Conservation (phyloP, 148 eudicot genomes). For the Amaranthus hypochondriacus region DNA sequence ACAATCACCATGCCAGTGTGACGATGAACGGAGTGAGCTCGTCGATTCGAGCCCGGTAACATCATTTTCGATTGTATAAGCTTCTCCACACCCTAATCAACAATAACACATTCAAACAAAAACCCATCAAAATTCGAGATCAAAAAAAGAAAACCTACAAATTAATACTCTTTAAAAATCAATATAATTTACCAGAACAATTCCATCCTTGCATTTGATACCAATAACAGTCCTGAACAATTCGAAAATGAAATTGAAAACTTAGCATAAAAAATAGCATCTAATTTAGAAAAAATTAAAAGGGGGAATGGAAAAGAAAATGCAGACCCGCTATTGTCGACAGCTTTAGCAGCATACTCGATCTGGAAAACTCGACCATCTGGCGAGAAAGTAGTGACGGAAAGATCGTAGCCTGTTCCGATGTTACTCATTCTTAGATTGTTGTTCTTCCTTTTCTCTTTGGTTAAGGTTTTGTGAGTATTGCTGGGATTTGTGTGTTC, state of each 20-base stretch:
- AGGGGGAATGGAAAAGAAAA: background rate
- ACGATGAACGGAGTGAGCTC: slow-evolving; percentile 85
- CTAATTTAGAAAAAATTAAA: background rate
- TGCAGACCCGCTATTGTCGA: slow-evolving; percentile 40
- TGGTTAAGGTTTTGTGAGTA: no score
- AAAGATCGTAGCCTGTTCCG: slow-evolving; percentile 42
- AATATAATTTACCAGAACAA: slow-evolving; percentile 51
- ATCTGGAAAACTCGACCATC: slow-evolving; percentile 46
- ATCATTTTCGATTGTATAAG: slow-evolving; percentile 92
- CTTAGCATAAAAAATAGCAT: background rate
- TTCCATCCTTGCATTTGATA: slow-evolving; percentile 80
- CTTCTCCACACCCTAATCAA: slow-evolving; percentile 77
- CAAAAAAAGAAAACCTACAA: background rate
- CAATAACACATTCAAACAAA: background rate
- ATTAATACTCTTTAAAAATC: background rate
- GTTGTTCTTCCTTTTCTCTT: no score
- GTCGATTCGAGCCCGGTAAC: slow-evolving; percentile 87
- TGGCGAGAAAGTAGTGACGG: slow-evolving; percentile 44
- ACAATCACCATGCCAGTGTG: slow-evolving; percentile 82
- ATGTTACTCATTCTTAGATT: slow-evolving; percentile 26
- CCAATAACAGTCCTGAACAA: slow-evolving; percentile 64
- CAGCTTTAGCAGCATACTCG: slow-evolving; percentile 42
- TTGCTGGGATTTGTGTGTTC: no score
- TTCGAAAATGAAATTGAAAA: slow-evolving; percentile 3
- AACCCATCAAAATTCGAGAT: background rate